These are phyloP conservation scores for Pueraria montana DNA, from an alignment of 306 rosid genomes.

Conservation along the genomic window DNA sequence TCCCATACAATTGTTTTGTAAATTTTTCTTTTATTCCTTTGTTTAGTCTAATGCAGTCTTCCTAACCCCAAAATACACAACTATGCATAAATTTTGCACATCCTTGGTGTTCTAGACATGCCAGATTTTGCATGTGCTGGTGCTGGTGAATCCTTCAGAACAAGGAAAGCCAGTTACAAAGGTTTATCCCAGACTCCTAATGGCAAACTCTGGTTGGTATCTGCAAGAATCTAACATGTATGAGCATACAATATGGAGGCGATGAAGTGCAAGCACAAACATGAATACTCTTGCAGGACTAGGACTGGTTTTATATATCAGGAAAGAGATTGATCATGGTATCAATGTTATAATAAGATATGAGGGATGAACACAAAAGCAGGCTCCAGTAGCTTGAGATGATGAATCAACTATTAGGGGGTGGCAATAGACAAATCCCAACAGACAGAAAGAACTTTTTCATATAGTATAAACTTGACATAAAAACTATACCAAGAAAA, in stretches of 20 bases:
- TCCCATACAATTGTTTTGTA: neutral
- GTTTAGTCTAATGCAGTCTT: conserved; percentile 3
- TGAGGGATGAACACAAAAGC: neutral
- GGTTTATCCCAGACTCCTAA: conserved; percentile 18
- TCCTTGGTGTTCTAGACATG: neutral
- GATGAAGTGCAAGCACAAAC: neutral
- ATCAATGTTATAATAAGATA: neutral
- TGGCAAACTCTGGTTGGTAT: neutral
- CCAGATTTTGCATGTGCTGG: neutral
- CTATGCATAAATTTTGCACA: neutral
- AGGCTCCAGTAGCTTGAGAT: conserved; percentile 14
- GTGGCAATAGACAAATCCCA: conserved; percentile 1
- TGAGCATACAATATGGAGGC: neutral
- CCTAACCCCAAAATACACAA: neutral
- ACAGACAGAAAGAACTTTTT: conserved; percentile 8
- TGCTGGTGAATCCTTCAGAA: conserved; percentile 4
- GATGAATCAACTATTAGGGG: neutral
- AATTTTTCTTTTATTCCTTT: conserved; percentile 1
- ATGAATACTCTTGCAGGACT: neutral
- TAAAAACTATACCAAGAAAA: neutral
- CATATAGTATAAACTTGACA: conserved; percentile 17
- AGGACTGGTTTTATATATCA: neutral
- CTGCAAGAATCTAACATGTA: neutral
- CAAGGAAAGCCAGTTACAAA: neutral
- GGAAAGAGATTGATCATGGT: neutral